These are phyloP conservation scores for Phytopythium vexans DNA, from an alignment of 352 stramenopile genomes.

Conservation along the genomic window DNA sequence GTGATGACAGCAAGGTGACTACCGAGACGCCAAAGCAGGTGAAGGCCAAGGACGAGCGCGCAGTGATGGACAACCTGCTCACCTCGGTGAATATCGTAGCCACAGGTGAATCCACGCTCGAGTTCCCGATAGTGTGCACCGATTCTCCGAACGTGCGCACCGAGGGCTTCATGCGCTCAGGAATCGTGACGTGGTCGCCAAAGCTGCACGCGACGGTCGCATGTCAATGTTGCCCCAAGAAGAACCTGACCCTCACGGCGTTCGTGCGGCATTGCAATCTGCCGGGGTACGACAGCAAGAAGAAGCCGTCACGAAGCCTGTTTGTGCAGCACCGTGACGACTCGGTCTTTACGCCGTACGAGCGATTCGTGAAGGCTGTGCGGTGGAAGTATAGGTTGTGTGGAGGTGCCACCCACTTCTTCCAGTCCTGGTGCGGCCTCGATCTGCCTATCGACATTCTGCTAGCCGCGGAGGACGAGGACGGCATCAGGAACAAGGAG, in stretches of 20 bases:
- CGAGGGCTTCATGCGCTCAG: neutral
- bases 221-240: neutral
- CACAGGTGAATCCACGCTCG: neutral
- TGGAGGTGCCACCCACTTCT: neutral
- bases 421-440: neutral
- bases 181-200: neutral
- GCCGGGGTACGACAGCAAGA: neutral
- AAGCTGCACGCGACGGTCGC: neutral
- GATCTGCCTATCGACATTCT: neutral
- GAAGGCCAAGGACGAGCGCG: neutral
- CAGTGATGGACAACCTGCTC: neutral
- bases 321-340: neutral
- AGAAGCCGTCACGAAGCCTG: neutral
- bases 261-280: neutral
- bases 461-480: neutral
- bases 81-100: neutral
- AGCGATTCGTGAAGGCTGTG: neutral
- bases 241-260: neutral
- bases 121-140: neutral
- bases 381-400: neutral
- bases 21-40: neutral
- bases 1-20: neutral
- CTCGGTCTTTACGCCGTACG: neutral
- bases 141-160: neutral
- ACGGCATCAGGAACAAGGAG: neutral